These are phyloP conservation scores for Saturnispora saitoi DNA, from an alignment of 805 yeast species.

Conservation along the genomic window DNA sequence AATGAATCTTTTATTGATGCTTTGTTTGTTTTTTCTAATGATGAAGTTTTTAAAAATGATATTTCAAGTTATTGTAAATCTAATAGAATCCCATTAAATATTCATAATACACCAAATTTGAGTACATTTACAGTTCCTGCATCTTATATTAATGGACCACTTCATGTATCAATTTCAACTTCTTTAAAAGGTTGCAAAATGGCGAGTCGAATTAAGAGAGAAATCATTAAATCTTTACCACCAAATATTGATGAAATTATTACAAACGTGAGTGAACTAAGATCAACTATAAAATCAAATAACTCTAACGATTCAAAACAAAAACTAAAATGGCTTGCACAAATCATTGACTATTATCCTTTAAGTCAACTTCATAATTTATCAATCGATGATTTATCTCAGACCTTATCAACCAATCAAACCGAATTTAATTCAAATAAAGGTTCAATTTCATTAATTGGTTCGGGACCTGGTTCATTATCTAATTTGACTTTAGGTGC, in stretches of 20 bases:
- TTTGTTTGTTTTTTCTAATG: constrained; percentile 1
- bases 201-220: constrained; percentile 73
- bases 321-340: constrained; percentile 71
- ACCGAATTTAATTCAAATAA: constrained; percentile 9
- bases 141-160: constrained; percentile 53
- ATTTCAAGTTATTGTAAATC: constrained; percentile 46
- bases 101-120: constrained; percentile 59
- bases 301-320: constrained; percentile 48
- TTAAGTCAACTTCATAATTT: constrained; percentile 52
- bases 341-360: constrained; percentile 87
- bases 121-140: constrained; percentile 76
- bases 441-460: constrained; percentile 75
- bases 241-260: constrained; percentile 62
- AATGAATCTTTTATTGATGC: not conserved
- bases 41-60: not conserved
- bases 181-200: constrained; percentile 84
- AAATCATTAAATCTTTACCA: constrained; percentile 58
- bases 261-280: constrained; percentile 56
- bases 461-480: constrained; percentile 89
- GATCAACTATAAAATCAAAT: constrained; percentile 28
- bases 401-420: constrained; percentile 16
- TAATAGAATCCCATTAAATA: constrained; percentile 74
- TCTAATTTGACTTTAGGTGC: constrained; percentile 83
- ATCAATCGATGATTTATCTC: constrained; percentile 46
- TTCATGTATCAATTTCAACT: constrained; percentile 79